Base-by-base conservation (phyloP, 129 eudicot genomes). In the Mikania micrantha region DNA sequence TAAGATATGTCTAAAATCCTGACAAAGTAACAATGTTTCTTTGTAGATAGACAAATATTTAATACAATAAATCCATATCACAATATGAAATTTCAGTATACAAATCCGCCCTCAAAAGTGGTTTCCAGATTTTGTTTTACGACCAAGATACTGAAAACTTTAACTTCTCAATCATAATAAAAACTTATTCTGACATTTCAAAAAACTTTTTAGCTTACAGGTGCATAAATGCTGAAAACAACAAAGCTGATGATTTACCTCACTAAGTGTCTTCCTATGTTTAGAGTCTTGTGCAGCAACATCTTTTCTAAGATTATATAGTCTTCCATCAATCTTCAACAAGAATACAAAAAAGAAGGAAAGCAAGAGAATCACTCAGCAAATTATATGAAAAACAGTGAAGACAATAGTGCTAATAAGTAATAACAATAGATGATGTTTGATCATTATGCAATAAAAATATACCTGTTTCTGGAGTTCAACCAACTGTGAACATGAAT, bases 221-320 rank as follows among this genome's bases (percentile, higher is more conserved):
- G 11, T 7, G 69, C 50, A 49, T 64, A 39, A 61, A 56, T 27
- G 21, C 2, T 11, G 16, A 36, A 52, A 24, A 28, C 17, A 64
- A 49, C 40, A 34, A 67, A 44, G 63, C 35, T 38, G 31, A 49
- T 41, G 56, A 75, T 72, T 72, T 41, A 93, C 99, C 99, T 93
- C 96, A 22, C 83, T 81, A 78, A 93, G 99, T 42, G 99, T 93
- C 78, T 79, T 84, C 67, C 96, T 81, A 61, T 93, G 96, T 83
- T 84, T 93, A 24, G 90, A 83, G 77, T 93, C 99, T 78, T 93
- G 99, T 57, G 83, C 61, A 56, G 86, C 71, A 74, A 93, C 99
- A 31, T 93, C 99, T 72, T 81, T 93, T 72, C 84, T 89, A 34
- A 89, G 88, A 79, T 85, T 80, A 80, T 63, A 64, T 67, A 93